These are phyloP conservation scores for Mycena maculata DNA, from an alignment of 768 basidiomycete species.

Conservation along the genomic window DNA sequence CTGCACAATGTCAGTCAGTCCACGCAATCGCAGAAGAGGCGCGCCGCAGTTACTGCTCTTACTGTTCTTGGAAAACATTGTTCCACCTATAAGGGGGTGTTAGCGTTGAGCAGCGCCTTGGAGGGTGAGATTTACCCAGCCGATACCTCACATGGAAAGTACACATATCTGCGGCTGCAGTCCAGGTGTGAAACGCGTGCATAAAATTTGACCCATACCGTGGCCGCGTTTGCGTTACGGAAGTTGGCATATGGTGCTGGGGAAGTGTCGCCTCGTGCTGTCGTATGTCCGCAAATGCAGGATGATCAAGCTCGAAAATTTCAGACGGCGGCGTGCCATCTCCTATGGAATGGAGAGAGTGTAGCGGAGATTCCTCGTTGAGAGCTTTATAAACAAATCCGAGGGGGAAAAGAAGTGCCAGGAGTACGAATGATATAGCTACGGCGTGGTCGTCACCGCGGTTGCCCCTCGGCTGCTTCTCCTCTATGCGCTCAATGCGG, in stretches of 20 bases:
- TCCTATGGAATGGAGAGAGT: no score
- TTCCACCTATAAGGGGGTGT: constrained; percentile 8
- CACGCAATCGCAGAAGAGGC: not conserved
- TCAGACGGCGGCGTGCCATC: no score
- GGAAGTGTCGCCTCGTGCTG: constrained; percentile 21
- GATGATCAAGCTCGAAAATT: constrained; percentile 15
- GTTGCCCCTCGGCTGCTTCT: no score
- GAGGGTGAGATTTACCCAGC: not conserved
- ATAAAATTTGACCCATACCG: not conserved
- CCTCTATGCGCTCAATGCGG: no score
- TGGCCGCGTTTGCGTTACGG: not conserved
- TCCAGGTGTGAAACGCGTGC: not conserved
- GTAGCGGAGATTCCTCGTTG: no score
- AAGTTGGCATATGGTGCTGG: constrained; percentile 10
- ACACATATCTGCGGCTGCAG: constrained; percentile 18
- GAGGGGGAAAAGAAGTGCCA: no score
- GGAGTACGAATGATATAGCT: no score
- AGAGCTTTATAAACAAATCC: no score
- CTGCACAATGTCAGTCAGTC: not conserved
- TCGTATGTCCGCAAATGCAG: constrained; percentile 21
- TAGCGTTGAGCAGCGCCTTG: no score
- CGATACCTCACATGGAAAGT: constrained; percentile 22
- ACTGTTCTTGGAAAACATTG: constrained; percentile 31
- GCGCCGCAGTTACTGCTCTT: not conserved
- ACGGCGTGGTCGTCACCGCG: no score